Evolutionary conservation across 169 alveolate genomes (phyloP).

Genomic region (Cardiosporidium cionae): DNA sequence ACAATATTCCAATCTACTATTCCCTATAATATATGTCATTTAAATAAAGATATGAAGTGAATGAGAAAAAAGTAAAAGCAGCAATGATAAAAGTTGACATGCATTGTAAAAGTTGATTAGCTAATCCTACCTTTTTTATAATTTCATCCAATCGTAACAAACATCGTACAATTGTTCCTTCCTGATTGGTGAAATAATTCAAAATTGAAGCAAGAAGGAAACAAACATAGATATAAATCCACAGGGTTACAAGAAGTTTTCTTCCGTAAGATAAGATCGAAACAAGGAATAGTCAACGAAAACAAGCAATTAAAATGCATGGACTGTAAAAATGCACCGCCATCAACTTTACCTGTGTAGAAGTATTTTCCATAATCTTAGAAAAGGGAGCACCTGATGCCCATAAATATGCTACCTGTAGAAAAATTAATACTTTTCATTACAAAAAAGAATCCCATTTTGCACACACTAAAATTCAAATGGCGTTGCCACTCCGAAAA

Average conservation of each 20-base stretch:
- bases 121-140: constrained; percentile 37
- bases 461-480: no score
- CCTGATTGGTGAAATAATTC: constrained; percentile 45
- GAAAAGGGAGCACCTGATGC: constrained; percentile 25
- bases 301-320: no score
- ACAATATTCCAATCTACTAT: neutral
- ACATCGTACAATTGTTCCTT: constrained; percentile 86
- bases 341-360: constrained; percentile 8
- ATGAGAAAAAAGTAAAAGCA: no score
- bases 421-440: neutral
- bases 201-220: neutral
- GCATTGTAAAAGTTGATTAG: neutral
- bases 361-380: constrained; percentile 14
- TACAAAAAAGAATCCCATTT: no score
- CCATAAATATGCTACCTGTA: constrained; percentile 31
- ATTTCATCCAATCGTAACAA: constrained; percentile 79
- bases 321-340: no score
- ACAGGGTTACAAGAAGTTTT: neutral
- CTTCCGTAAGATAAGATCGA: neutral
- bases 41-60: no score
- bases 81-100: neutral
- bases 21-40: no score
- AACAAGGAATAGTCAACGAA: no score
- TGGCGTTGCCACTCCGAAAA: no score
- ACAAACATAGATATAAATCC: neutral